phyloP scores from a whole-genome alignment of 176 grass and related monocot species.

The Coix lacrymajobi region DNA sequence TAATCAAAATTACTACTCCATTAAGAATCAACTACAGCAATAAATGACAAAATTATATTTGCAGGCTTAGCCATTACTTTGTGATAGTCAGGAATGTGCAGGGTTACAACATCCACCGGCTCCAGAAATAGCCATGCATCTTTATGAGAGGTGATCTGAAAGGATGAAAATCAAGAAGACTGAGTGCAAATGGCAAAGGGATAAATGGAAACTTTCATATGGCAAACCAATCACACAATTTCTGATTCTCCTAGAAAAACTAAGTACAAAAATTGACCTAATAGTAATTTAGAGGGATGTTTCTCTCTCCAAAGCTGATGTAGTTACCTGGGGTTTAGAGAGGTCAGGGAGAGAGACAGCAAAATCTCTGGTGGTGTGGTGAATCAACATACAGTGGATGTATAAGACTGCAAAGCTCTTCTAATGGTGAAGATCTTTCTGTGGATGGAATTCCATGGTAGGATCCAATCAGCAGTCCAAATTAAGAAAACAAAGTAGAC shows the following conservation, averaged over 20 bases:
- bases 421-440: background rate
- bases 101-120: constrained; percentile 72
- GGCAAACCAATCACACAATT: background rate
- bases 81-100: constrained; percentile 75
- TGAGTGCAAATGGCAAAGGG: constrained; percentile 14
- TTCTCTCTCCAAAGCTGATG: background rate
- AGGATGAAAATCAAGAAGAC: constrained; percentile 13
- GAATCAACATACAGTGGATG: background rate
- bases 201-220: constrained; percentile 1
- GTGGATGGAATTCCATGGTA: background rate
- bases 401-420: background rate
- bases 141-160: constrained; percentile 66
- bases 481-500: background rate
- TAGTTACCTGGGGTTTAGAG: background rate
- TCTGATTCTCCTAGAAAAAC: background rate
- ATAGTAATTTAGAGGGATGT: background rate
- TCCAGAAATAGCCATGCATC: constrained; percentile 68
- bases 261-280: background rate
- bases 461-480: background rate
- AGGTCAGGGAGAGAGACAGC: background rate
- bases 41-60: constrained; percentile 4
- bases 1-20: background rate
- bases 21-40: background rate
- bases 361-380: background rate
- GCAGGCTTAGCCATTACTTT: constrained; percentile 35